Evolutionary conservation across 1,284 basidiomycete genomes (phyloP).

Genomic region (Hypsizygus ulmarius): DNA sequence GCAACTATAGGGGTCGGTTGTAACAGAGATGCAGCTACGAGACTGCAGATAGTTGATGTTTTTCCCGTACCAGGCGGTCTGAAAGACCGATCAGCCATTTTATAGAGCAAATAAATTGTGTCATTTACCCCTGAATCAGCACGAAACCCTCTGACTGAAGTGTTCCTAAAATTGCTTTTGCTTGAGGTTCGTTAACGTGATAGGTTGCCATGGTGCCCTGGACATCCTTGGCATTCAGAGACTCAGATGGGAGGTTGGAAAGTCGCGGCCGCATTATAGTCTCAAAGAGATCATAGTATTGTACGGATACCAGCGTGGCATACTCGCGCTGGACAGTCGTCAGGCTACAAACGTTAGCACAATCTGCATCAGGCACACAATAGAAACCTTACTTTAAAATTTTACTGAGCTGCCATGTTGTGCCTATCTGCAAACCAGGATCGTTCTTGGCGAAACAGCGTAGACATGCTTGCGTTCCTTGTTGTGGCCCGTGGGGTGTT

Average conservation of each 20-base stretch:
- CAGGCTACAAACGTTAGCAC: constrained; percentile 49
- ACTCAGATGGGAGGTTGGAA: constrained; percentile 40
- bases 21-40: constrained; percentile 84
- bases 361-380: background rate
- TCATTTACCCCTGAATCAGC: constrained; percentile 89
- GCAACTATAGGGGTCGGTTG: constrained; percentile 12
- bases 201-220: constrained; percentile 68
- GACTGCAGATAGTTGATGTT: constrained; percentile 95
- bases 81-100: constrained; percentile 10
- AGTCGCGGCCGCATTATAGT: constrained; percentile 72
- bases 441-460: constrained; percentile 53
- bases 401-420: constrained; percentile 77
- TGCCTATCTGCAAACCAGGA: constrained; percentile 59
- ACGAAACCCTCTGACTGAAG: constrained; percentile 79
- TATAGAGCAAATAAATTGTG: constrained; percentile 4
- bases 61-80: constrained; percentile 99
- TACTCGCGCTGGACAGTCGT: constrained; percentile 94
- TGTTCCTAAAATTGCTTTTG: constrained; percentile 81
- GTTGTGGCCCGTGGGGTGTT: constrained; percentile 49
- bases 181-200: constrained; percentile 92
- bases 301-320: constrained; percentile 79
- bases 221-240: constrained; percentile 59
- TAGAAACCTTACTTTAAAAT: constrained; percentile 65
- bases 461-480: constrained; percentile 49
- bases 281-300: constrained; percentile 77